A percentile compares a stretch with the other conserved stretches of the same genome.
Evolutionary conservation across 345 rosid species (phyloP).

Genomic region (Triadica sebifera): DNA sequence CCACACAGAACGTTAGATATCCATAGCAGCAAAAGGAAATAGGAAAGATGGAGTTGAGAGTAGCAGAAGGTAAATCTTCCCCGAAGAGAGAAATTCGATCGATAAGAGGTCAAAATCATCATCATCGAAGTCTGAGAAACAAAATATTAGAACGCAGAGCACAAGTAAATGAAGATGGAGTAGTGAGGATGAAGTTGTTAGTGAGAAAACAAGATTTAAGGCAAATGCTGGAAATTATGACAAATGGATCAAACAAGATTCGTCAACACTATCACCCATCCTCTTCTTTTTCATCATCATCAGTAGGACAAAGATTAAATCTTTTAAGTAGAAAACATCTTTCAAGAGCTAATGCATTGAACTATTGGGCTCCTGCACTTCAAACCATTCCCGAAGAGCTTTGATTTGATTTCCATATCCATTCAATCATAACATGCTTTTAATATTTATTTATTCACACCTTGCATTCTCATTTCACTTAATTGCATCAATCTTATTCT

Average conservation of each 20-base stretch:
- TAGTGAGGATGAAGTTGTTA: constrained; percentile 38
- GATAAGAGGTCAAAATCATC: constrained; percentile 17
- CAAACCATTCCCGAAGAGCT: constrained; percentile 45
- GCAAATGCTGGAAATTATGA: constrained; percentile 35
- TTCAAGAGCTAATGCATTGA: constrained; percentile 6
- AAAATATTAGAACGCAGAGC: constrained; percentile 26
- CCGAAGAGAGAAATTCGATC: constrained; percentile 29
- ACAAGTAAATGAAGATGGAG: constrained; percentile 33
- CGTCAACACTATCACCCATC: background rate
- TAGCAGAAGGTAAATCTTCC: constrained; percentile 17
- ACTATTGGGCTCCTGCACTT: constrained; percentile 39
- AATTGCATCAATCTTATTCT: no score
- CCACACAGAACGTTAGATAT: background rate
- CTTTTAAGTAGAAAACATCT: constrained; percentile 17
- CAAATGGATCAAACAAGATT: constrained; percentile 7
- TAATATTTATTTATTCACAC: no score
- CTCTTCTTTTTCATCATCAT: background rate
- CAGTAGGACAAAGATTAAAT: constrained; percentile 35
- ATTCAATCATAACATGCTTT: no score
- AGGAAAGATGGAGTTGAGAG: constrained; percentile 2
- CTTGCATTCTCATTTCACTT: no score
- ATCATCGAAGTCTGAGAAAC: constrained; percentile 25
- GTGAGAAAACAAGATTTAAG: constrained; percentile 48
- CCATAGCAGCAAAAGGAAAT: background rate
- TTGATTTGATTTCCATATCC: background rate